Conservation (phyloP, 805 yeast species). For the Candida dendrica region DNA sequence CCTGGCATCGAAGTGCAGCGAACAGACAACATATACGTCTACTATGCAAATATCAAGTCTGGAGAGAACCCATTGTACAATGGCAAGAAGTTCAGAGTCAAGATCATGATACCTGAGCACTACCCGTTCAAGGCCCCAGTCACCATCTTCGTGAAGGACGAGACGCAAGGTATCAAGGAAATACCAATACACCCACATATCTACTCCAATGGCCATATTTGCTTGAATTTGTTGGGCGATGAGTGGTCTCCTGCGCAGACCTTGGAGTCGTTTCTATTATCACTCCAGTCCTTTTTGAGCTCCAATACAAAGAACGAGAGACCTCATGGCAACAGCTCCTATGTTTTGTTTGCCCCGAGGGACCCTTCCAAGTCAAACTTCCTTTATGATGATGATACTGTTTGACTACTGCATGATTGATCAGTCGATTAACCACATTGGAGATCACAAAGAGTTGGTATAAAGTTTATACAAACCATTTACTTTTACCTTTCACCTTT, state of each 20-base stretch:
- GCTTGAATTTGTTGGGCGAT: slow-evolving; percentile 55
- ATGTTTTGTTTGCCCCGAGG: slow-evolving; percentile 45
- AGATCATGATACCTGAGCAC: slow-evolving; percentile 32
- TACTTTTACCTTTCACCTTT: too few species aligned
- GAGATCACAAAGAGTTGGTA: too few species aligned
- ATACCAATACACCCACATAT: slow-evolving; percentile 72
- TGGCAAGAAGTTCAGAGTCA: slow-evolving; percentile 32
- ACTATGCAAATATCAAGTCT: slow-evolving; percentile 33
- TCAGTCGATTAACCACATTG: too few species aligned
- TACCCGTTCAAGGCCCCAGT: slow-evolving; percentile 59
- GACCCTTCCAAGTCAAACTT: slow-evolving; percentile 48
- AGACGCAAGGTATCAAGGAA: slow-evolving; percentile 8
- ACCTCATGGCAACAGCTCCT: slow-evolving; percentile 50
- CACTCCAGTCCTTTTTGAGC: slow-evolving; percentile 59
- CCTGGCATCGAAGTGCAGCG: slow-evolving; percentile 23
- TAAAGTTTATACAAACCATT: too few species aligned
- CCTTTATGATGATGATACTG: slow-evolving; percentile 53
- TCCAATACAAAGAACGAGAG: slow-evolving; percentile 39
- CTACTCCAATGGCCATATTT: slow-evolving; percentile 74
- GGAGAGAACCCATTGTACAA: slow-evolving; percentile 29
- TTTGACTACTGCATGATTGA: too few species aligned
- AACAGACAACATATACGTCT: slow-evolving; percentile 24
- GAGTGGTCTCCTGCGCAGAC: slow-evolving; percentile 22
- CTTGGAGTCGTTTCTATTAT: slow-evolving; percentile 39
- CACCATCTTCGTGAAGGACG: slow-evolving; percentile 38